Conservation (phyloP, 208 protist genomes). For the Leishmania arabica region DNA sequence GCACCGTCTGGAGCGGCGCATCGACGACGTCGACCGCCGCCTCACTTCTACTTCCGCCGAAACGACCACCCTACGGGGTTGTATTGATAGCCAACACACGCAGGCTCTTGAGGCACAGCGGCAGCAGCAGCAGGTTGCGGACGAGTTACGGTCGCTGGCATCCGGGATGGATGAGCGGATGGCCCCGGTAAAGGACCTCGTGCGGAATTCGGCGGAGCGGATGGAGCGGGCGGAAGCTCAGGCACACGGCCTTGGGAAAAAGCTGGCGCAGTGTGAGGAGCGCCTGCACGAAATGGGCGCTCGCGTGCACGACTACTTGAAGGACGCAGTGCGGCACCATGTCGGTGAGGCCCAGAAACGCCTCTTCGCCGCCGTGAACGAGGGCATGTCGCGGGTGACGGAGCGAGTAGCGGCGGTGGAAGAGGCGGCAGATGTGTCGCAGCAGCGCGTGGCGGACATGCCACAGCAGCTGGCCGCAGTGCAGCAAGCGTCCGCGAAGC, state of each 20-base stretch:
- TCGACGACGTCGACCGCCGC: conserved; percentile 35
- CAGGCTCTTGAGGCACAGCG: conserved; percentile 42
- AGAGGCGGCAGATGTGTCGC: conserved; percentile 5
- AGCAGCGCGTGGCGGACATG: conserved; percentile 2
- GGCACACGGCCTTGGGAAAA: conserved; percentile 14
- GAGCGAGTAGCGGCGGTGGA: conserved; percentile 16
- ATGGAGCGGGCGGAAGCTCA: conserved; percentile 27
- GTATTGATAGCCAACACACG: conserved; percentile 38
- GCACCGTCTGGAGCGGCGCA: conserved; percentile 64
- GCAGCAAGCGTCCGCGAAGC: background rate
- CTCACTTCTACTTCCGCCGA: conserved; percentile 12
- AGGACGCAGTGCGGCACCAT: conserved; percentile 25
- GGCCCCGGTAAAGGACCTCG: conserved; percentile 14
- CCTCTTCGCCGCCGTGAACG: conserved; percentile 16
- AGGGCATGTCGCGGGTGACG: conserved; percentile 16
- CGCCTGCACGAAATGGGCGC: conserved; percentile 28
- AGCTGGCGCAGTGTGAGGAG: conserved; percentile 22
- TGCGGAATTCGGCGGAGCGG: conserved; percentile 22
- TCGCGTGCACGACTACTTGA: conserved; percentile 32
- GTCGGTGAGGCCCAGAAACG: conserved; percentile 28
- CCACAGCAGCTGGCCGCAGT: conserved; percentile 16
- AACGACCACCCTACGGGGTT: conserved; percentile 12
- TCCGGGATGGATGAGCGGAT: conserved; percentile 19
- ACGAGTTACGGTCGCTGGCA: conserved; percentile 13
- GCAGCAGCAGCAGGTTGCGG: conserved; percentile 35